Base-by-base conservation (phyloP, 306 rosid genomes). In the Psophocarpus tetragonolobus region DNA sequence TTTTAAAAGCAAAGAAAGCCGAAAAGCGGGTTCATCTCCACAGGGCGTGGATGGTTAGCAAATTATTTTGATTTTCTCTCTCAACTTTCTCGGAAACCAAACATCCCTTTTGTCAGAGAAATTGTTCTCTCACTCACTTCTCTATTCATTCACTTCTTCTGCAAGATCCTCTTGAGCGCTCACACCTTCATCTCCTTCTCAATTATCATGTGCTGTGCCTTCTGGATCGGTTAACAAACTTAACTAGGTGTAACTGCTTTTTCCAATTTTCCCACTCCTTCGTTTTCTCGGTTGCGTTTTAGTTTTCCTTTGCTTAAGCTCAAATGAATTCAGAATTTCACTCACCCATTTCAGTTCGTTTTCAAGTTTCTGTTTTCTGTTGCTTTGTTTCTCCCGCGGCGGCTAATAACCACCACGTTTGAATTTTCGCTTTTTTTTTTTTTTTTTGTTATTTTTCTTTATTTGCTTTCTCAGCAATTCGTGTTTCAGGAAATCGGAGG, bases 71-170 rank as follows among this genome's bases (percentile, higher is more conserved):
- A 23, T 83, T 81, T 77, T 82, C 41, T 78, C 79, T 73, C 66
- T 70, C 83, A 51, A 41, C 82, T 87, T 88, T 90, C 88, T 85
- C 86, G 74, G 84, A 84, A 76, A 85, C 90, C 88, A 83, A 90
- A 84, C 92, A 67, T 65, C 71, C 32, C 56, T 39, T 76, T 29
- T 76, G 86, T 86, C 90, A 73, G 83, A 77, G 3, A 21, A 54
- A 27, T 33, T 53, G 7, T 73, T 66, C 44, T 64, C 41, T 41
- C 74, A 15, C 41, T 45, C 56, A 18, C 78, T 48, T 17, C 53
- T 30, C 32, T 44, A 18, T 57, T 48, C 15, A 47, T 80, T 60
- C 77, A n/a, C n/a, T 48, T 73, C 71, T 1, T 79, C 81, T 6
- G 13, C 53, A 77, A 85, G 83, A 72, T 83, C 88, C 68, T 86